Conservation (phyloP, 140 eudicot species). For the Cichorium intybus region DNA sequence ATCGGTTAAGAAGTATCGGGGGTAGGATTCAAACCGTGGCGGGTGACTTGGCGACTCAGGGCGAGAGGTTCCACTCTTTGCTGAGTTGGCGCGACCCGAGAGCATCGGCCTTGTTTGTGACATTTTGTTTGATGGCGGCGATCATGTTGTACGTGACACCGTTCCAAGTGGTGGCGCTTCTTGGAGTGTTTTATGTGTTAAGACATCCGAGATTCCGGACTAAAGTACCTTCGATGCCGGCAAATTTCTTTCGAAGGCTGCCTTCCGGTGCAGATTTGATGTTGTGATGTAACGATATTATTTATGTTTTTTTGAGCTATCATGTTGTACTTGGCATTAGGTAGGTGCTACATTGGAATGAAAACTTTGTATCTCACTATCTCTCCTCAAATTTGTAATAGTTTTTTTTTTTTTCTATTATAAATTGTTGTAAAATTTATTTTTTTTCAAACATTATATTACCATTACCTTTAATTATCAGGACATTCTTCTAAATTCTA, state of each 20-base stretch:
- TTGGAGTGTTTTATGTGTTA: slow-evolving; percentile 44
- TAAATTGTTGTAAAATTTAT: not conserved
- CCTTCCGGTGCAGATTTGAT: slow-evolving; percentile 55
- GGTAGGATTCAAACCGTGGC: slow-evolving; percentile 59
- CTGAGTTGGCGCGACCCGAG: slow-evolving; percentile 64
- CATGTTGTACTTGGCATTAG: not conserved
- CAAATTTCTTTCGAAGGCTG: slow-evolving; percentile 59
- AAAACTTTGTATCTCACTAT: not conserved
- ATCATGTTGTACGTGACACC: slow-evolving; percentile 52
- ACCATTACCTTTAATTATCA: too few species aligned
- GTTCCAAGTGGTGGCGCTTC: slow-evolving; percentile 42
- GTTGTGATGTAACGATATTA: slow-evolving; percentile 19
- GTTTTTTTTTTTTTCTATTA: not conserved
- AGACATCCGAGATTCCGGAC: slow-evolving; percentile 61
- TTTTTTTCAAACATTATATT: not conserved
- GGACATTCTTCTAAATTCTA: not conserved
- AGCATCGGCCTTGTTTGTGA: slow-evolving; percentile 61
- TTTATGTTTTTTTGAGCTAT: not conserved
- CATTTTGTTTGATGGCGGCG: slow-evolving; percentile 48
- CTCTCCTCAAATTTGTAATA: not conserved
- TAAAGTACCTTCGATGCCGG: slow-evolving; percentile 44
- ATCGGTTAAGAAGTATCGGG: slow-evolving; percentile 57
- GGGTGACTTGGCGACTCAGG: slow-evolving; percentile 64
- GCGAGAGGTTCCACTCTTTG: slow-evolving; percentile 54
- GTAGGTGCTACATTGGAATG: not conserved